Evolutionary conservation across 495 filamentous ascomycete species (phyloP).

Genomic region (Trichocladium uniseriatum): DNA sequence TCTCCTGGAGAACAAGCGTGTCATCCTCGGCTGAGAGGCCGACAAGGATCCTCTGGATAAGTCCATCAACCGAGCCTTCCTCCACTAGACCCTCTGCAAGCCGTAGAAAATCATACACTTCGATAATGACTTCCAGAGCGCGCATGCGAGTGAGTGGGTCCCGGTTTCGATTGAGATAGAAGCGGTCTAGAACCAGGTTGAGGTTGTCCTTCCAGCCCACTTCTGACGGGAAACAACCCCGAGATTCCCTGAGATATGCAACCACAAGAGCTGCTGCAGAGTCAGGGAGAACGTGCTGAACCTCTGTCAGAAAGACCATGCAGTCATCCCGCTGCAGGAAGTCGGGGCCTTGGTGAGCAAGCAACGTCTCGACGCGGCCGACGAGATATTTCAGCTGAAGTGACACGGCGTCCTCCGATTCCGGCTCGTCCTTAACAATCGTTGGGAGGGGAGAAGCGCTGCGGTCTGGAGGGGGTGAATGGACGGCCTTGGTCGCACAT

Average conservation of each 20-base stretch:
- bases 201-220: conserved; percentile 57
- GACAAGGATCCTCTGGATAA: conserved; percentile 38
- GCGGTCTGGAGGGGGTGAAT: conserved; percentile 9
- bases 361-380: conserved; percentile 35
- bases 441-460: conserved; percentile 5
- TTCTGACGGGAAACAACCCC: conserved; percentile 64
- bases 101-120: conserved; percentile 54
- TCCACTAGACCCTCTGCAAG: conserved; percentile 44
- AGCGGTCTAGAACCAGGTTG: conserved; percentile 49
- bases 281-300: conserved; percentile 49
- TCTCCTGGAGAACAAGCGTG: conserved; percentile 40
- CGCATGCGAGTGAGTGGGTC: conserved; percentile 57
- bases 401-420: conserved; percentile 29
- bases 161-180: conserved; percentile 56
- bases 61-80: conserved; percentile 31
- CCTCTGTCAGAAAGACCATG: conserved; percentile 58
- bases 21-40: conserved; percentile 48
- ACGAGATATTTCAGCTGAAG: conserved; percentile 29
- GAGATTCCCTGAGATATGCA: conserved; percentile 48
- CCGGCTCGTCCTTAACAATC: conserved; percentile 15
- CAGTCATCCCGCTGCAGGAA: conserved; percentile 52
- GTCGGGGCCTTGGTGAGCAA: conserved; percentile 27
- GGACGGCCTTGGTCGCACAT: conserved; percentile 33
- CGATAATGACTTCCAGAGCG: conserved; percentile 57
- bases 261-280: conserved; percentile 49